Evolutionary conservation across 805 yeast species (phyloP), one percentile per base, ranked within the genome.

Genomic region (Candida xyloterini): DNA sequence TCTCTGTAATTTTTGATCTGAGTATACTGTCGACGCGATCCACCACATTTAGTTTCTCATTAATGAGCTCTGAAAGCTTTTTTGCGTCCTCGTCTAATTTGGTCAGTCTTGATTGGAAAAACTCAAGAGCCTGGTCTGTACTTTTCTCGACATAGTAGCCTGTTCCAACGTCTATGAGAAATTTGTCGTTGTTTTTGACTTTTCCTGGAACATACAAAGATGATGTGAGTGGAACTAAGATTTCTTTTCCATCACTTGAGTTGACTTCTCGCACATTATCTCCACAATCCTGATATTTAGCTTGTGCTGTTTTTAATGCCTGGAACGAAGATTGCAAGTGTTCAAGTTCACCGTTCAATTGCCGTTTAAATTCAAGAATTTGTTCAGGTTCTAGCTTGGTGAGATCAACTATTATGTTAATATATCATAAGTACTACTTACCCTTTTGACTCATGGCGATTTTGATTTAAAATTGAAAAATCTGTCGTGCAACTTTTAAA

Each of bases 81-180:
- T 72, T 73, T 5, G 86, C 72, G 60, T 93, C 96, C 46, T 73
- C 74, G 43, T 71, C 78, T 53, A 91, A 66, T 47, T 91, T 90
- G 18, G 66, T 66, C 42, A 89, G 77, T 62, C 93, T 88, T 41
- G 68, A 72, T 43, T 81, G 75, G 60, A 87, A 91, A 55, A 88
- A 91, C 39, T 60, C 62, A 46, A 76, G 68, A 1, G 96, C 83
- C 33, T 84, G 88, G 7, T 67, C 66, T 0, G 78, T 76, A 34
- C 62, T 62, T 63, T 93, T 93, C 57, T 88, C 96, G 13, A 89
- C 90, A 58, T 76, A 93, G 59, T 93, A 93, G 2, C 98, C 98
- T 0, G 99, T 93, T 25, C 99, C 99, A 18, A 93, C 81, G 58
- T 93, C 99, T 8, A 93, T 96, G 59, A 93, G 69, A 53, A 83